Conservation (phyloP, 2,329 filamentous ascomycete genomes). For the Fusarium nurragi region DNA sequence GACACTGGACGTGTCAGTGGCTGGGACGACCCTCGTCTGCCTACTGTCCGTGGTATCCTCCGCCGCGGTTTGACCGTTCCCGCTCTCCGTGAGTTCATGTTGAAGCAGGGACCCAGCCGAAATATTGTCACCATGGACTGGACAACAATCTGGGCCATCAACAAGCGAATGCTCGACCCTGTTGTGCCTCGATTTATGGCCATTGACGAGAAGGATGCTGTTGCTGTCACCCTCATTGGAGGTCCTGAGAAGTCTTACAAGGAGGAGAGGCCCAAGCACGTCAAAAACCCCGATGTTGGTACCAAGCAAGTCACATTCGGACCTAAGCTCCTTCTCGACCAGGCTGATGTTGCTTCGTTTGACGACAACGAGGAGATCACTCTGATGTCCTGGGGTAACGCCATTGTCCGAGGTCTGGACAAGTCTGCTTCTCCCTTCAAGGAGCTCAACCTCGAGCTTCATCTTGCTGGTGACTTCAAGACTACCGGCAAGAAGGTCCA, state of each 20-base stretch:
- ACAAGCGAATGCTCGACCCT: constrained; percentile 86
- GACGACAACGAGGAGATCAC: constrained; percentile 90
- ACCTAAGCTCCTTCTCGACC: constrained; percentile 80
- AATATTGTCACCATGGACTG: constrained; percentile 88
- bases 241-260: constrained; percentile 69
- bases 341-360: constrained; percentile 85
- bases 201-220: constrained; percentile 74
- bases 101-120: constrained; percentile 84
- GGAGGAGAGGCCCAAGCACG: constrained; percentile 85
- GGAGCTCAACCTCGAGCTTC: constrained; percentile 81
- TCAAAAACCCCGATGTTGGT: constrained; percentile 87
- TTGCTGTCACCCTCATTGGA: constrained; percentile 75
- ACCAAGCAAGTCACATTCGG: constrained; percentile 87
- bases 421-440: constrained; percentile 66
- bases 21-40: constrained; percentile 90
- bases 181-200: constrained; percentile 78
- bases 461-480: constrained; percentile 93
- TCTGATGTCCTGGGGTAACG: constrained; percentile 96
- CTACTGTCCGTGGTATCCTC: constrained; percentile 81
- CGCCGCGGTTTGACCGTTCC: constrained; percentile 82
- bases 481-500: constrained; percentile 96
- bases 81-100: constrained; percentile 83
- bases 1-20: constrained; percentile 80
- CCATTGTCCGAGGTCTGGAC: constrained; percentile 76
- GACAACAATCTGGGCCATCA: constrained; percentile 76